phyloP scores from a whole-genome alignment of 805 yeast genomes.

The Lachancea lanzarotensis region DNA sequence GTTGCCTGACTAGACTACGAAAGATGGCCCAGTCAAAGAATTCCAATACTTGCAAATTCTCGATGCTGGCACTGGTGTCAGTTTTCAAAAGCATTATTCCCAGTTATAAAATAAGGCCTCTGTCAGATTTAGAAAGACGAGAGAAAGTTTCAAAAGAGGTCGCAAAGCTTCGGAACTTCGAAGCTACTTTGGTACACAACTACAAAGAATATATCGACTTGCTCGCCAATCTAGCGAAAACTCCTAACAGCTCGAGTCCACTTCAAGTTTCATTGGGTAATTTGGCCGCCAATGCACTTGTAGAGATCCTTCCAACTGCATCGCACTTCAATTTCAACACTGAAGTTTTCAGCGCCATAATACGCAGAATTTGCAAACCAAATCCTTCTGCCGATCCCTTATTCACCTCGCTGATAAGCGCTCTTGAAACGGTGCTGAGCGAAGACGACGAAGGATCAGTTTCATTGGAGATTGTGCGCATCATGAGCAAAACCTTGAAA shows the following conservation, averaged over 20 bases:
- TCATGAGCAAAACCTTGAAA: constrained; percentile 62
- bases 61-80: constrained; percentile 74
- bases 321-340: constrained; percentile 75
- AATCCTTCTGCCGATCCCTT: constrained; percentile 37
- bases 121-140: constrained; percentile 71
- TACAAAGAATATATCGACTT: constrained; percentile 62
- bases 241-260: constrained; percentile 32
- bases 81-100: constrained; percentile 84
- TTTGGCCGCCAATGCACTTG: constrained; percentile 67
- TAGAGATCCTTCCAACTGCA: constrained; percentile 63
- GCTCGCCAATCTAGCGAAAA: constrained; percentile 39
- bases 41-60: constrained; percentile 58
- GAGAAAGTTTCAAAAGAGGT: constrained; percentile 84
- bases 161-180: constrained; percentile 68
- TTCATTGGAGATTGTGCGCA: constrained; percentile 64
- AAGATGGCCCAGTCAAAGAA: constrained; percentile 65
- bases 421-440: constrained; percentile 60
- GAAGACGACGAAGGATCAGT: constrained; percentile 83
- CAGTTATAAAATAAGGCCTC: constrained; percentile 75
- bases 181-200: constrained; percentile 64
- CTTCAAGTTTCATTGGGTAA: constrained; percentile 38
- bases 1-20: constrained; percentile 56
- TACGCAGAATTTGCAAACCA: constrained; percentile 64
- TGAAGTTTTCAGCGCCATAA: constrained; percentile 62
- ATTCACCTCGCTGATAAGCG: constrained; percentile 53